Percentiles rank a stretch among this genome's conserved stretches.
phyloP scores from a whole-genome alignment of 257 asterid species.

The Nicotiana otophora region DNA sequence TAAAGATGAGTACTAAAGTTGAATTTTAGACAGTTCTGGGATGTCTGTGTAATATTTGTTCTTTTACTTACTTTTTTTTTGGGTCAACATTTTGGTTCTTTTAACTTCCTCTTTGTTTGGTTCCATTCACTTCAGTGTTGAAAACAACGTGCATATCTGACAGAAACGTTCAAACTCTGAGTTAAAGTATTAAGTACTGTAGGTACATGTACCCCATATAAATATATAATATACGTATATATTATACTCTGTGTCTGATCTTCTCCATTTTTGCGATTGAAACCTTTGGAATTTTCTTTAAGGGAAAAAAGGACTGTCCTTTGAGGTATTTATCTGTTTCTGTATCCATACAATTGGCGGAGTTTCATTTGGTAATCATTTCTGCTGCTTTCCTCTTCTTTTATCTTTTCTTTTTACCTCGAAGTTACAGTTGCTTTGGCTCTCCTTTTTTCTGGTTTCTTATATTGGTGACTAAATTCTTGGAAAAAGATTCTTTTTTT shows the following conservation, averaged over 20 bases:
- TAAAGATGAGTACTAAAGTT: not conserved
- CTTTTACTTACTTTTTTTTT: not conserved
- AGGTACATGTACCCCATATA: conserved; percentile 6
- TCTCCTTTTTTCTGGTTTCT: not conserved
- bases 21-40: not conserved
- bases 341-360: not conserved
- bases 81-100: no score
- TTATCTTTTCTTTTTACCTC: not conserved
- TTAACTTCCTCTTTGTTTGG: no score
- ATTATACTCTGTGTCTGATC: not conserved
- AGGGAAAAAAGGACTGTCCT: not conserved
- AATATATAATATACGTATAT: not conserved
- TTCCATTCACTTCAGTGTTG: not conserved
- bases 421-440: not conserved
- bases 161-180: not conserved
- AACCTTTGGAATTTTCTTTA: not conserved
- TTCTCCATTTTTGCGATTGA: not conserved
- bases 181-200: not conserved
- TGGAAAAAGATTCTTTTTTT: not conserved
- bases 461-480: not conserved
- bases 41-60: not conserved
- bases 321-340: not conserved
- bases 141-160: conserved; percentile 7
- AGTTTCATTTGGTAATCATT: not conserved
- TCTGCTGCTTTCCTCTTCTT: not conserved